phyloP scores from a whole-genome alignment of 805 yeast species.

The Kuraishia ogatae region DNA sequence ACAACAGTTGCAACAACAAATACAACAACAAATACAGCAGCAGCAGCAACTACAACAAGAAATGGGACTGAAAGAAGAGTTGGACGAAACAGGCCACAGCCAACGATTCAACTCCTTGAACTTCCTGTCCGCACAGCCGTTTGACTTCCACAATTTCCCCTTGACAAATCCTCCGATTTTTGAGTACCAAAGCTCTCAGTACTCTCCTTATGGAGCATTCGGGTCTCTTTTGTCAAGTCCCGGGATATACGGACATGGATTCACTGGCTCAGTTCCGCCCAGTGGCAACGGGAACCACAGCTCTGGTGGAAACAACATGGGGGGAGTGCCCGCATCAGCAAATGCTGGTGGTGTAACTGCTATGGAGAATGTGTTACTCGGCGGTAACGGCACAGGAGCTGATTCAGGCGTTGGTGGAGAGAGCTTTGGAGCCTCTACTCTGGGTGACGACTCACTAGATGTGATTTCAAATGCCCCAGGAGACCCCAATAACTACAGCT shows the following conservation, averaged over 20 bases:
- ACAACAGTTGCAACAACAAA: not conserved
- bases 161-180: slow-evolving; percentile 26
- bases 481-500: not conserved
- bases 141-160: slow-evolving; percentile 24
- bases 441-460: not conserved
- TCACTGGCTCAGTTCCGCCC: not conserved
- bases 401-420: not conserved
- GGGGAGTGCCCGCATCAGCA: not conserved
- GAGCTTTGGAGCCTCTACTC: not conserved
- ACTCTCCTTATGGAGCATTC: not conserved
- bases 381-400: not conserved
- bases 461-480: not conserved
- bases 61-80: not conserved
- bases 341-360: no score
- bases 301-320: no score
- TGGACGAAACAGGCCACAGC: not conserved
- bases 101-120: not conserved
- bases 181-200: slow-evolving; percentile 15
- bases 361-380: not conserved
- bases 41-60: not conserved
- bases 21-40: not conserved
- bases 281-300: not conserved
- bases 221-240: not conserved
- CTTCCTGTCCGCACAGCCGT: slow-evolving; percentile 1
- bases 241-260: not conserved